Evolutionary conservation across 2,329 filamentous ascomycete species (phyloP).

Genomic region (Aspergillus japonicus): DNA sequence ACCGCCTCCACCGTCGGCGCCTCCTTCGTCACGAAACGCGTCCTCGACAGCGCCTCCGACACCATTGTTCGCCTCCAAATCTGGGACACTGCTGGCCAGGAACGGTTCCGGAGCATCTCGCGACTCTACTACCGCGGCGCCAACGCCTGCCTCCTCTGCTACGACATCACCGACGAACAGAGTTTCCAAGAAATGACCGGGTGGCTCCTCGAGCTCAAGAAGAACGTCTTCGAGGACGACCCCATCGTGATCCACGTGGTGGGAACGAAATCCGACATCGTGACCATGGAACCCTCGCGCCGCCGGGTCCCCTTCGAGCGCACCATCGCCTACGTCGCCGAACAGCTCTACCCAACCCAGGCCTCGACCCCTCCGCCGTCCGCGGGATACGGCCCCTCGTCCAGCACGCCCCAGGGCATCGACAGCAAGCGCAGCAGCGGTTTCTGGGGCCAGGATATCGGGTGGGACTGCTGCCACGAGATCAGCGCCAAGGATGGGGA

Average conservation of each 20-base stretch:
- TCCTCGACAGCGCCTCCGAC: slow-evolving; percentile 79
- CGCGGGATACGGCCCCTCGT: slow-evolving; percentile 44
- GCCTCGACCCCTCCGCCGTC: slow-evolving; percentile 67
- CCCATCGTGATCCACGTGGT: slow-evolving; percentile 92
- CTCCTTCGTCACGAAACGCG: slow-evolving; percentile 75
- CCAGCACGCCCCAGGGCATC: slow-evolving; percentile 31
- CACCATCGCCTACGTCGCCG: slow-evolving; percentile 92
- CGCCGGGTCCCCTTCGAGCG: slow-evolving; percentile 90
- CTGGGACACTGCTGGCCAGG: slow-evolving; percentile 95
- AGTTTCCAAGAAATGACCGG: slow-evolving; percentile 90
- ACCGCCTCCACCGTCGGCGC: slow-evolving; percentile 71
- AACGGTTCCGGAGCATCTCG: slow-evolving; percentile 91
- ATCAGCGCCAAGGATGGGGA: slow-evolving; percentile 92
- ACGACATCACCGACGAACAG: slow-evolving; percentile 82
- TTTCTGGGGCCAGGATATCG: slow-evolving; percentile 83
- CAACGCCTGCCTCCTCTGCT: slow-evolving; percentile 90
- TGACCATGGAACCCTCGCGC: slow-evolving; percentile 73
- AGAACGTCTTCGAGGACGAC: slow-evolving; percentile 64
- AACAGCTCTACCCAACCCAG: slow-evolving; percentile 75
- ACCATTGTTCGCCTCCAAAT: slow-evolving; percentile 89
- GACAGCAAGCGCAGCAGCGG: slow-evolving; percentile 49
- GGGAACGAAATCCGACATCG: slow-evolving; percentile 88
- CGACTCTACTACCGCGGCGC: slow-evolving; percentile 95
- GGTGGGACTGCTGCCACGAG: slow-evolving; percentile 97
- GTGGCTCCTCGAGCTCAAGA: slow-evolving; percentile 82